Evolutionary conservation across 1,139 yeast genomes (phyloP).

Genomic region (Protomyces macrosporus): DNA sequence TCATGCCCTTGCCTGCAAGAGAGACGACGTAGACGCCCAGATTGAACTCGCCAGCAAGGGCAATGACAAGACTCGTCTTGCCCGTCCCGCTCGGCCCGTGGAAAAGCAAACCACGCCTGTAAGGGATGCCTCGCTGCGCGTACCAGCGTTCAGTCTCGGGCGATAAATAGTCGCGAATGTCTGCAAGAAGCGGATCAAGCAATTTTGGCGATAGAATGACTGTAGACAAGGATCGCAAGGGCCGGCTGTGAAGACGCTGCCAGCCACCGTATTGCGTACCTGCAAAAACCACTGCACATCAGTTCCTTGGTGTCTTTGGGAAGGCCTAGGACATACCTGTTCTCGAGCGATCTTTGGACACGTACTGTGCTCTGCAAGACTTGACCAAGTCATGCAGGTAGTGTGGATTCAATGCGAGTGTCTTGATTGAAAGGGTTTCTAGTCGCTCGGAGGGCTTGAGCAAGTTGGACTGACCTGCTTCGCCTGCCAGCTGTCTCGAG

Average conservation of each 20-base stretch:
- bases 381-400: slow-evolving; percentile 5
- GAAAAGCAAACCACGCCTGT: slow-evolving; percentile 85
- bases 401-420: slow-evolving; percentile 7
- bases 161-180: slow-evolving; percentile 69
- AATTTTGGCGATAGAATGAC: slow-evolving; percentile 78
- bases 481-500: slow-evolving; percentile 8
- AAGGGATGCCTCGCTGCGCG: slow-evolving; percentile 91
- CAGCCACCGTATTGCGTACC: slow-evolving; percentile 23
- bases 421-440: slow-evolving; percentile 14
- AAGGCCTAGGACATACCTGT: neutral
- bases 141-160: slow-evolving; percentile 74
- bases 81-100: slow-evolving; percentile 99
- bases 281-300: slow-evolving; percentile 2
- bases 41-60: slow-evolving; percentile 92
- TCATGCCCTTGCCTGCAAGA: slow-evolving; percentile 79
- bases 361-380: slow-evolving; percentile 6
- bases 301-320: neutral
- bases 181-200: slow-evolving; percentile 59
- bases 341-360: slow-evolving; percentile 17
- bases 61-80: slow-evolving; percentile 90
- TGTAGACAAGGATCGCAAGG: slow-evolving; percentile 74
- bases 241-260: slow-evolving; percentile 47
- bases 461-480: slow-evolving; percentile 19
- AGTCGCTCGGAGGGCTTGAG: slow-evolving; percentile 16
- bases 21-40: slow-evolving; percentile 91